Evolutionary conservation across 495 filamentous ascomycete species (phyloP), one percentile per base, ranked within the genome.

Genomic region (Usnea hakonensis): DNA sequence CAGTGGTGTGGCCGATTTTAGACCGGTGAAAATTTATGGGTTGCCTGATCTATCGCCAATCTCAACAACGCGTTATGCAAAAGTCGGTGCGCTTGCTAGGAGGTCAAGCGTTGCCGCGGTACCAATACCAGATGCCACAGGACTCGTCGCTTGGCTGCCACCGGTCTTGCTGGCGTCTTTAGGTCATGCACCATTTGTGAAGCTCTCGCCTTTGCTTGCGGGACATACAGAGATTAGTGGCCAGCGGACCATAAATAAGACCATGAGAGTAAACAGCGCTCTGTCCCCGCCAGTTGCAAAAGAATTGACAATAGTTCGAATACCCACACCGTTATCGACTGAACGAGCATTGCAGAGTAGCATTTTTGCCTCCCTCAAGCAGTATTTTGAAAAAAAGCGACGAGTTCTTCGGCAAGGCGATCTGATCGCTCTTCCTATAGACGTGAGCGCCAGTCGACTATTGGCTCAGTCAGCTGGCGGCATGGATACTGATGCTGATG

Each of bases 271-370:
- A 60, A 76, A 79, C 56, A 76, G 72, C 33, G 76, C 85, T 2
- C 80, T 79, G n/a, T 83, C 78, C 43, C 94, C 95, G 0, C 95
- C 91, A 3, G 80, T 87, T 60, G 95, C 94, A 19, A 90, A 90
- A 64, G 93, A 97, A 71, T 86, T 97, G 33, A 95, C 89, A 1
- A 73, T 98, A n/a, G 79, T 90, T 50, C 94, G 95, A 65, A 81
- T 98, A 44, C 87, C 90, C 10, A 97, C 91, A 0, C 95, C 94
- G 0, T 74, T 93, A 11, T 90, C 90, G 10, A 91, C 88, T 40
- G 92, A 97, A 62, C 81, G 90, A 30, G 79, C 87, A 13, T 81
- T 96, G 9, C 90, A 97, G 66, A 87, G 89, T 17, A 86, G 85
- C 11, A 80, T 97, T 14, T 90, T 97, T 67, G 82, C 87, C 6